phyloP scores from a whole-genome alignment of 306 rosid genomes.

The Castanopsis chinensis region DNA sequence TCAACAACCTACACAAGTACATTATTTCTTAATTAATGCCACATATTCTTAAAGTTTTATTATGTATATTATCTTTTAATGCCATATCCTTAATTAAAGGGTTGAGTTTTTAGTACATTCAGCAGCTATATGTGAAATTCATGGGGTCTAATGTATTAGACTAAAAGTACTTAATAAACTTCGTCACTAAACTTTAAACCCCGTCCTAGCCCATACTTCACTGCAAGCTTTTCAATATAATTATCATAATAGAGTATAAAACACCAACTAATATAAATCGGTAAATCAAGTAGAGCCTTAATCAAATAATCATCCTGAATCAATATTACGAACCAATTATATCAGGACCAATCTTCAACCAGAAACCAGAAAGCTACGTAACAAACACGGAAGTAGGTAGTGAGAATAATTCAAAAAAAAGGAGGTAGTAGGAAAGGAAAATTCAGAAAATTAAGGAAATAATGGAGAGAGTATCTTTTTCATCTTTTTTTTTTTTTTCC shows the following conservation, averaged over 20 bases:
- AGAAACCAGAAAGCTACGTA: no score
- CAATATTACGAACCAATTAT: neutral
- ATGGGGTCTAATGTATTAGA: no score
- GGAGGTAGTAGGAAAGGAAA: neutral
- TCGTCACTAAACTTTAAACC: no score
- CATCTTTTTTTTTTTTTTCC: neutral
- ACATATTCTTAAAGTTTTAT: no score
- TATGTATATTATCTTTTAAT: no score
- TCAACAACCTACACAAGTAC: no score
- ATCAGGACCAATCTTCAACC: neutral
- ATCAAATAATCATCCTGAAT: neutral
- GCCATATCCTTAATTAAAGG: no score
- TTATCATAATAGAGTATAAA: neutral
- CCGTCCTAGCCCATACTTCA: no score
- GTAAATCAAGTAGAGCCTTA: neutral
- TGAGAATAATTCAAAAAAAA: neutral
- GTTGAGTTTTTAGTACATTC: no score
- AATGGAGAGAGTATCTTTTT: slow-evolving; percentile 8
- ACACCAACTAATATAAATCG: neutral
- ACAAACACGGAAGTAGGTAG: neutral
- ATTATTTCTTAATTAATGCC: no score
- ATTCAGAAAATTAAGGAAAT: slow-evolving; percentile 3
- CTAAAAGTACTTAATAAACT: no score
- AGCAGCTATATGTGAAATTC: no score
- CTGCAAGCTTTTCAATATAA: neutral